Evolutionary conservation across 2,329 filamentous ascomycete species (phyloP), one percentile per base, ranked within the genome.

Genomic region (Sphaerulina populicola): DNA sequence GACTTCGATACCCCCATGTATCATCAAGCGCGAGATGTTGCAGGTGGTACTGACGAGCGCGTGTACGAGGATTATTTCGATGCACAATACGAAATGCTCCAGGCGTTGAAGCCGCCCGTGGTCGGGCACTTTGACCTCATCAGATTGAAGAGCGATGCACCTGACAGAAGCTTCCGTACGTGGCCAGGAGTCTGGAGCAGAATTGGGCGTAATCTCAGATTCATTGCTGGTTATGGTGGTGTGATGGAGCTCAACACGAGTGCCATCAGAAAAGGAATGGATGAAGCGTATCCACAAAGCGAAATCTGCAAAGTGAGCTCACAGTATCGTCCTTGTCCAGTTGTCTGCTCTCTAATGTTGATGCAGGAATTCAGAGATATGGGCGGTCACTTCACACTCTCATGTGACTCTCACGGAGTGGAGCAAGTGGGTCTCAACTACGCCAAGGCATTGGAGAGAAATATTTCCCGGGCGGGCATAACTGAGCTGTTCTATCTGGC

Each of bases 121-220:
- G 84, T 98, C 3, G 93, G 90, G 0, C 93, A 98, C 71, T 94
- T 98, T 66, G 93, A 98, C 70, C 79, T 98, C 15, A 85, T 97
- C 49, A 77, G 91, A 10, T 72, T 98, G 57, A 76, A 93, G 66
- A 89, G 86, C 61, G 77, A 81, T 51, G 75, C 85, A 15, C 83
- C 85, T 0, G 78, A 78, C 44, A 68, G 77, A 36, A 80, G 82
- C 57, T 65, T 66, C 52, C 56, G 47, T 46, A 53, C 59, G 6
- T 63, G 60, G 62, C 59, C 61, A n/a, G 38, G 23, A 1, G 86
- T 95, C 0, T 97, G 91, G 91, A 69, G 75, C 45, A 80, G 74
- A 63, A 78, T 94, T 30, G 59, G 78, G 60, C 76, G 90, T 51
- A 97, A 97, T 67, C 71, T 98, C 61, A 71, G 77, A 53, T 78